Evolutionary conservation across 2,329 filamentous ascomycete species (phyloP), one percentile per base, ranked within the genome.

Genomic region (Sclerotinia nivalis): DNA sequence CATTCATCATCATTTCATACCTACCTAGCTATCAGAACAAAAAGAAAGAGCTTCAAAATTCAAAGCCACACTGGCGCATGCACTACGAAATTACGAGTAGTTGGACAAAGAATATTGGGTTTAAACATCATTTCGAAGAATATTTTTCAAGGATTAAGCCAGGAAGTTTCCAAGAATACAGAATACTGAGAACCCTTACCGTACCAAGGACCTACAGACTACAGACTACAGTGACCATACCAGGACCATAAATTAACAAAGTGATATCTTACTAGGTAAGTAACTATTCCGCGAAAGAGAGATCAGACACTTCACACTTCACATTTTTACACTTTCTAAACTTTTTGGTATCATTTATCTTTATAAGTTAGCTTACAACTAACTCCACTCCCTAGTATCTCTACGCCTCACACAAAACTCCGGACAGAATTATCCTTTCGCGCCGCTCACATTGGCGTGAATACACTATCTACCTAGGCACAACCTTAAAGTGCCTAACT

Each of bases 401-500:
- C n/a, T 52, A n/a, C 49, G 22, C 25, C 25, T 31, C 49, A 18
- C 5, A 28, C 31, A n/a, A 22, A 43, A 43, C 15, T 7, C 28
- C 52, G 9, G 37, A 40, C 22, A 9, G 0, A 18, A 40, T 25
- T 58, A 40, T 58, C 55, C 55, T 58, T 40, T 10, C 55, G 25
- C 55, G 31, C 52, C 28, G 28, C 18, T 22, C 8, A 55, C 8
- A 34, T 55, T 18, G 28, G 25, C 52, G 8, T 54, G 31, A 54
- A 54, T 20, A 20, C 52, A 55, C 8, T 12, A n/a, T 13, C 12
- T 10, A 34, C 25, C 28, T 34, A 56, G 20, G 9, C 4, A 6
- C 34, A 59, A 59, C 56, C 56, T 59, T 59, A 28, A 45, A 4
- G 22, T 59, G 55, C 34, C 55, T 25, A 59, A 25, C 55, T 40